phyloP scores from a whole-genome alignment of 495 filamentous ascomycete genomes.

The Neurospora cerealis region DNA sequence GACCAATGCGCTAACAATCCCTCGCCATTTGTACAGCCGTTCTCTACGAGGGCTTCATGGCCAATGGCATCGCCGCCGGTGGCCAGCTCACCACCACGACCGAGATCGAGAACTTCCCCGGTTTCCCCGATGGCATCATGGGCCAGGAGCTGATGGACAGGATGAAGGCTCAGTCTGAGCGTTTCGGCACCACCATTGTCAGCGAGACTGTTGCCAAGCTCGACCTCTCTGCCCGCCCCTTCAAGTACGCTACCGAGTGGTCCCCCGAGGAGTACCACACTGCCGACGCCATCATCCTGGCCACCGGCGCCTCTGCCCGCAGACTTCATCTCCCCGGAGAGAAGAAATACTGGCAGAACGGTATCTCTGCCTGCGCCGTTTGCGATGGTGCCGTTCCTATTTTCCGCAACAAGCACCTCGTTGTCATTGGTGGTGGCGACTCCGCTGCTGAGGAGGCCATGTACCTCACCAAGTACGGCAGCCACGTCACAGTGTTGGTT shows the following conservation, averaged over 20 bases:
- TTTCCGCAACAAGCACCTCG: constrained; percentile 88
- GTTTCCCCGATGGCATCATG: constrained; percentile 81
- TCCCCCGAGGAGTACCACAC: constrained; percentile 68
- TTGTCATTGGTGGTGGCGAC: constrained; percentile 95
- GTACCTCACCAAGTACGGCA: constrained; percentile 96
- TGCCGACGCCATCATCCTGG: constrained; percentile 84
- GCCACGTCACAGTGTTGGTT: constrained; percentile 87
- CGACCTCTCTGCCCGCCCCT: constrained; percentile 75
- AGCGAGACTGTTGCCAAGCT: constrained; percentile 85
- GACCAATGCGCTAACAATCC: constrained; percentile 4
- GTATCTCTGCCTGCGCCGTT: constrained; percentile 92
- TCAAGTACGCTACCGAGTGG: constrained; percentile 86
- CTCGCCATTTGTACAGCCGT: constrained; percentile 43
- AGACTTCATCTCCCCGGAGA: constrained; percentile 79
- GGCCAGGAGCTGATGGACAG: constrained; percentile 84
- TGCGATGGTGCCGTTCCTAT: constrained; percentile 97
- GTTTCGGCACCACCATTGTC: constrained; percentile 85
- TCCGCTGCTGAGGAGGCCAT: constrained; percentile 96
- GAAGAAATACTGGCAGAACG: constrained; percentile 91
- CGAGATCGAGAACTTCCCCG: constrained; percentile 96
- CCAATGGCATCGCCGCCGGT: constrained; percentile 90
- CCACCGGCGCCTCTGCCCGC: constrained; percentile 86
- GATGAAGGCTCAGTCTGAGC: constrained; percentile 85
- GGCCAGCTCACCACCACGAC: constrained; percentile 97
- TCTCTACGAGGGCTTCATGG: constrained; percentile 94